These are phyloP conservation scores for Endotrypanum monterogeii DNA, from an alignment of 208 protist genomes.

Conservation along the genomic window DNA sequence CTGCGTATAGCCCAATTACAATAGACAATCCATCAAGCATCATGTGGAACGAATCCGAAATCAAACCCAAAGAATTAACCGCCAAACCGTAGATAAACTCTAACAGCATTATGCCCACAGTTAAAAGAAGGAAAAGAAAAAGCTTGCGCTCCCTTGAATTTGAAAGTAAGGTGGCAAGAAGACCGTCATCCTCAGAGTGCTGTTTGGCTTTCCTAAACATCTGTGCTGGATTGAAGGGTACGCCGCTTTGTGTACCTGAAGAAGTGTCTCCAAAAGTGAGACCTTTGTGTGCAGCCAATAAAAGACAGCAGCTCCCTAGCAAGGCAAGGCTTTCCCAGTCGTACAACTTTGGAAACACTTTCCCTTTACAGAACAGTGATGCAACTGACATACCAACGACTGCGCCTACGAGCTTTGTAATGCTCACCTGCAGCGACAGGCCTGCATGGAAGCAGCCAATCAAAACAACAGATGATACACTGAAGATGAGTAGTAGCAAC, in stretches of 20 bases:
- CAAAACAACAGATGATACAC: neutral
- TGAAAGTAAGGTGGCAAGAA: slow-evolving; percentile 13
- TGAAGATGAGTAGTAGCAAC: slow-evolving; percentile 13
- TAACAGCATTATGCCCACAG: slow-evolving; percentile 75
- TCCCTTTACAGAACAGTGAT: slow-evolving; percentile 1
- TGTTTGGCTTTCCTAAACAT: slow-evolving; percentile 21
- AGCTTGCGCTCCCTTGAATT: slow-evolving; percentile 54
- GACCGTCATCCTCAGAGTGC: neutral
- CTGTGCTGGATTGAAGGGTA: slow-evolving; percentile 14
- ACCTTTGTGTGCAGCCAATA: slow-evolving; percentile 14
- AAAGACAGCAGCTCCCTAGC: neutral
- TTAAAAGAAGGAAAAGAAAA: slow-evolving; percentile 74
- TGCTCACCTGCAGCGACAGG: neutral
- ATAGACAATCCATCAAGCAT: slow-evolving; percentile 96
- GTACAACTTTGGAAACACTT: slow-evolving; percentile 4
- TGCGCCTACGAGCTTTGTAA: neutral
- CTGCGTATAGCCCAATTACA: slow-evolving; percentile 92
- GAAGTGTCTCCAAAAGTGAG: slow-evolving; percentile 4
- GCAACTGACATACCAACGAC: neutral
- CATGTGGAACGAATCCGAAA: slow-evolving; percentile 98
- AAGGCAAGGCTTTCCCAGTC: slow-evolving; percentile 15
- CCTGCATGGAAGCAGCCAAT: neutral
- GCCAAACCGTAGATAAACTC: slow-evolving; percentile 84
- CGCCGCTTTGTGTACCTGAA: neutral
- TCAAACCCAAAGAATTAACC: slow-evolving; percentile 87